Evolutionary conservation across 768 basidiomycete genomes (phyloP).

Genomic region (Chalciporus pseudorubinellus): DNA sequence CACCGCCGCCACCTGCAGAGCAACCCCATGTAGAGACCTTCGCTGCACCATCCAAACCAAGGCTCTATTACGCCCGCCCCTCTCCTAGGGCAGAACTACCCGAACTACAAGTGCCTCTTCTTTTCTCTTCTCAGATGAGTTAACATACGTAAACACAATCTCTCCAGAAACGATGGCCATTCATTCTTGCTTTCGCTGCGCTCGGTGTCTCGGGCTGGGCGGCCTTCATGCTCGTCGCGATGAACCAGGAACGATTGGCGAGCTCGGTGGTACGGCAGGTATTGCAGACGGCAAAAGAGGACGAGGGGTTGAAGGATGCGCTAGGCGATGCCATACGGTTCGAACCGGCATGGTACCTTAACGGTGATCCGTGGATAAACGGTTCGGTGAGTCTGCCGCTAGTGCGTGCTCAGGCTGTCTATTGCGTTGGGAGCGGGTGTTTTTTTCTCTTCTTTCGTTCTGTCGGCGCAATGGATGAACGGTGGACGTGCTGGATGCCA

Average conservation of each 20-base stretch:
- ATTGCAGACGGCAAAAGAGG: constrained; percentile 56
- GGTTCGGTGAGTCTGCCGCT: constrained; percentile 64
- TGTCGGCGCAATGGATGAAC: not conserved
- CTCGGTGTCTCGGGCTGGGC: constrained; percentile 64
- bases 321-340: constrained; percentile 57
- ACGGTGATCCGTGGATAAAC: constrained; percentile 69
- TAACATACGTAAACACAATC: not conserved
- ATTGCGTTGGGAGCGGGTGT: no score
- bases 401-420: not conserved
- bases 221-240: constrained; percentile 64
- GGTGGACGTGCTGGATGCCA: not conserved
- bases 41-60: constrained; percentile 43
- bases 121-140: not conserved
- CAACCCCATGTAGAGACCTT: constrained; percentile 39
- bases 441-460: not conserved
- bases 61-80: constrained; percentile 44
- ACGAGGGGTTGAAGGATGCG: constrained; percentile 45
- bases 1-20: constrained; percentile 27
- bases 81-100: constrained; percentile 39
- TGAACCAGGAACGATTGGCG: constrained; percentile 75
- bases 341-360: constrained; percentile 51
- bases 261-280: constrained; percentile 72
- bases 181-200: constrained; percentile 45
- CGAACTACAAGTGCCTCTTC: constrained; percentile 34
- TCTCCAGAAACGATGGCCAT: constrained; percentile 52